These are phyloP conservation scores for Fusarium bulbicola DNA, from an alignment of 2,329 filamentous ascomycete genomes.

Conservation along the genomic window DNA sequence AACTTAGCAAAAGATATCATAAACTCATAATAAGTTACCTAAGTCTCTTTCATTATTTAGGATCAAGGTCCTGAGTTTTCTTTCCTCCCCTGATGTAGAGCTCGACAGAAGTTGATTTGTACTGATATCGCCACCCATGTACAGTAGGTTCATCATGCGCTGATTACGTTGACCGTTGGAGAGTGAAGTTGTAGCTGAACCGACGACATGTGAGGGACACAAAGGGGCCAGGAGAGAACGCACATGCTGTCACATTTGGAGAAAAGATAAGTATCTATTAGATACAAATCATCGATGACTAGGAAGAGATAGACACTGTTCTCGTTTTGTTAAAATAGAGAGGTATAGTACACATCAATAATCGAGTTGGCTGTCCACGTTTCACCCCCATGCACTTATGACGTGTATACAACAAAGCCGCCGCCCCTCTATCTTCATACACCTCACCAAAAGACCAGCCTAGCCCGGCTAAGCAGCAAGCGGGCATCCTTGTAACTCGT, in stretches of 20 bases:
- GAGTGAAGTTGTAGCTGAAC: constrained; percentile 10
- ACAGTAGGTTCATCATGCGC: constrained; percentile 4
- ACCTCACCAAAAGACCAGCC: not conserved
- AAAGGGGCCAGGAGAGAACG: not conserved
- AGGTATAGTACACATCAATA: not conserved
- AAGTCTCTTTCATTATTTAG: not conserved
- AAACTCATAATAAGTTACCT: not conserved
- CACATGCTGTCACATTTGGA: not conserved
- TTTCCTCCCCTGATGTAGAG: not conserved
- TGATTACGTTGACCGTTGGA: constrained; percentile 6
- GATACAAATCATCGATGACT: not conserved
- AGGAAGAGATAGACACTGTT: not conserved
- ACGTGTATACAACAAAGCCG: constrained; percentile 9
- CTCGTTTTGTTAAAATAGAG: not conserved
- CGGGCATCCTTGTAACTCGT: constrained; percentile 14
- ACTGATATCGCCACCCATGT: not conserved
- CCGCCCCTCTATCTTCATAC: constrained; percentile 16
- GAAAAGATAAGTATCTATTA: not conserved
- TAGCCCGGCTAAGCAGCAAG: constrained; percentile 1
- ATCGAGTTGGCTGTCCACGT: not conserved
- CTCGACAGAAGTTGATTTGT: not conserved
- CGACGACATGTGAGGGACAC: not conserved
- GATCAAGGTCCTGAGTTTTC: not conserved
- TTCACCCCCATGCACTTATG: constrained; percentile 16
- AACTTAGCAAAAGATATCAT: too few species aligned